phyloP scores from a whole-genome alignment of 371 early-diverging fungal species.

The Sporodiniella umbellata region DNA sequence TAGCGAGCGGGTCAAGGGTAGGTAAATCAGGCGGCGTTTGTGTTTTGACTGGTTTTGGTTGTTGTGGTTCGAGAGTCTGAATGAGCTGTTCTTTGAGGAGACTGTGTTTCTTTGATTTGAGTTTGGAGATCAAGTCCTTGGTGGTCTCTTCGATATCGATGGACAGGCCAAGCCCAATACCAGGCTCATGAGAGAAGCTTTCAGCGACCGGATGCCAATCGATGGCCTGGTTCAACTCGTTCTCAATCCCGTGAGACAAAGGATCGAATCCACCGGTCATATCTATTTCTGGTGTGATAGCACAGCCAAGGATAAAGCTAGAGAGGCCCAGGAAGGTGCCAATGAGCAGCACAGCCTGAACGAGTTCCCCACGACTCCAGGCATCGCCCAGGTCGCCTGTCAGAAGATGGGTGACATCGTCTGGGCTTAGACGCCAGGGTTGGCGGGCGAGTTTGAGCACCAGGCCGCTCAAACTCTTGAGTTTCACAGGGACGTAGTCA shows the following conservation, averaged over 20 bases:
- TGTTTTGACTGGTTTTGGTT: slow-evolving; percentile 2
- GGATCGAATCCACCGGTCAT: slow-evolving; percentile 54
- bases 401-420: slow-evolving; percentile 46
- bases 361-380: slow-evolving; percentile 63
- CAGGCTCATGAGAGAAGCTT: slow-evolving; percentile 25
- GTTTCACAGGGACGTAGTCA: slow-evolving; percentile 49
- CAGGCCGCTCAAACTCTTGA: slow-evolving; percentile 47
- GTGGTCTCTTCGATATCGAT: slow-evolving; percentile 16
- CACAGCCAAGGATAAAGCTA: slow-evolving; percentile 59
- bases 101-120: slow-evolving; percentile 32
- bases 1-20: neutral
- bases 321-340: slow-evolving; percentile 58
- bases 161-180: slow-evolving; percentile 28
- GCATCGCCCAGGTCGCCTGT: slow-evolving; percentile 30
- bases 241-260: slow-evolving; percentile 27
- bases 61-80: slow-evolving; percentile 29
- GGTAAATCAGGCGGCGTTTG: slow-evolving; percentile 6
- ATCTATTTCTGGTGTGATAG: slow-evolving; percentile 65
- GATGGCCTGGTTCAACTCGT: slow-evolving; percentile 46
- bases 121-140: slow-evolving; percentile 26
- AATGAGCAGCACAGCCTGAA: slow-evolving; percentile 59
- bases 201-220: too few species aligned
- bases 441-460: slow-evolving; percentile 55
- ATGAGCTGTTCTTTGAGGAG: slow-evolving; percentile 30
- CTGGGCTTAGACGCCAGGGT: slow-evolving; percentile 55